Evolutionary conservation across 1,139 yeast species (phyloP), one percentile per base, ranked within the genome.

Genomic region (Zygotorulaspora mrakii): DNA sequence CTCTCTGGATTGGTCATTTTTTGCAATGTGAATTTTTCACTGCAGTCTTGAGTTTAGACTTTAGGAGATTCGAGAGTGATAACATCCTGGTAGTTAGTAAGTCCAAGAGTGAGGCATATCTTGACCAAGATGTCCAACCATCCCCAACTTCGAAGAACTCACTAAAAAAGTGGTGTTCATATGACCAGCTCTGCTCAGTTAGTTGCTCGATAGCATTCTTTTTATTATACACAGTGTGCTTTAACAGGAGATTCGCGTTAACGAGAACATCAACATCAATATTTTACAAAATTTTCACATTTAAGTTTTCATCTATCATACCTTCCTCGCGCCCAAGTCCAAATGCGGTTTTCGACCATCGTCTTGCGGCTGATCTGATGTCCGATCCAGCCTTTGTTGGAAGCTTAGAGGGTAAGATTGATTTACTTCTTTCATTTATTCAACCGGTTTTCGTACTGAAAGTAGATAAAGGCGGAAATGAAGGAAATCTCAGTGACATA

Each of bases 31-130:
- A 89, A 0, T 83, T 70, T 56, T 74, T 83, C 45, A 67, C 79
- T 1, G 79, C 88, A 0, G 75, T 82, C 0, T 62, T 84, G 12
- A 71, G 81, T 20, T 73, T 85, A 32, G 95, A 86, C 62, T 65
- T 81, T 33, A 73, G 78, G 32, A 69, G 87, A 40, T 61, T 73
- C 28, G 88, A 82, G 9, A 28, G 9, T 52, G 66, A 82, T 14
- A 74, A 75, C 8, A 86, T 79, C 45, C 58, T 78, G 24, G 52
- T 76, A 25, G 59, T 58, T 43, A 55, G 42, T 12, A 46, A 41
- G 16, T 39, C 41, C 13, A 34, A 34, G 2, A 25, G 22, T 24
- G 33, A 43, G 11, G 18, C 41, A 5, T 33, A 38, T 28, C 33
- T 47, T 17, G 52, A 46, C 33, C 41, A 37, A 8, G 47, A 37